Conservation (phyloP, 2,329 filamentous ascomycete genomes). For the Pseudocercospora crystallina region DNA sequence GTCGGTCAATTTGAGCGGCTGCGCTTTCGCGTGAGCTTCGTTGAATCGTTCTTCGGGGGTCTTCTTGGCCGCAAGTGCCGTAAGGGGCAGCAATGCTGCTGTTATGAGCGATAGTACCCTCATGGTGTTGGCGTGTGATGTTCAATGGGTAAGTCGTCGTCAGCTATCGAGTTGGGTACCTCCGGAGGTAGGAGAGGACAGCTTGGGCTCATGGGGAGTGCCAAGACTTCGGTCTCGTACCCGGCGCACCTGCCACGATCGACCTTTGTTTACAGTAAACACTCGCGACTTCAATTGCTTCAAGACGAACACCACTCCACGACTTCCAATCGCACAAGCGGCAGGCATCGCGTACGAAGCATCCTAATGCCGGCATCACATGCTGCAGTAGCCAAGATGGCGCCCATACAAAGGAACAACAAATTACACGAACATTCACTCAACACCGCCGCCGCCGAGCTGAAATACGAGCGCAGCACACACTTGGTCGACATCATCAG, state of each 20-base stretch:
- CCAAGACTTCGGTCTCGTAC: too few species aligned
- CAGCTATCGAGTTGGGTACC: conserved; percentile 1
- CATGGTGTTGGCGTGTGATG: conserved; percentile 54
- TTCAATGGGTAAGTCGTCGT: neutral
- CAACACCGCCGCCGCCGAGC: conserved; percentile 60
- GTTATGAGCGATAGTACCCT: conserved; percentile 65
- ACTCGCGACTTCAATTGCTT: too few species aligned
- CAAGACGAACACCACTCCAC: too few species aligned
- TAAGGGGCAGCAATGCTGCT: conserved; percentile 57
- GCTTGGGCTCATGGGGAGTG: conserved; percentile 1
- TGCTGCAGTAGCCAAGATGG: conserved; percentile 21
- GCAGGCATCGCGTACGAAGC: too few species aligned
- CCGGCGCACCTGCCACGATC: too few species aligned
- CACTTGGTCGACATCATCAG: conserved; percentile 66
- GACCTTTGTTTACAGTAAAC: too few species aligned
- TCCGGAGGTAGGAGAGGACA: conserved; percentile 5
- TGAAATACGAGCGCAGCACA: conserved; percentile 65
- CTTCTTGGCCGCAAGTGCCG: conserved; percentile 60
- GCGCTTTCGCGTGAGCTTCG: conserved; percentile 67
- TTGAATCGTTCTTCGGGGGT: conserved; percentile 62
- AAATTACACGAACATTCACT: conserved; percentile 51
- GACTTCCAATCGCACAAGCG: too few species aligned
- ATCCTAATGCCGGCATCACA: conserved; percentile 13
- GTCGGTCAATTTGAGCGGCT: conserved; percentile 78
- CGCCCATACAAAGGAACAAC: conserved; percentile 18